phyloP scores from a whole-genome alignment of 768 basidiomycete genomes.

The Fomitopsis pulvina region DNA sequence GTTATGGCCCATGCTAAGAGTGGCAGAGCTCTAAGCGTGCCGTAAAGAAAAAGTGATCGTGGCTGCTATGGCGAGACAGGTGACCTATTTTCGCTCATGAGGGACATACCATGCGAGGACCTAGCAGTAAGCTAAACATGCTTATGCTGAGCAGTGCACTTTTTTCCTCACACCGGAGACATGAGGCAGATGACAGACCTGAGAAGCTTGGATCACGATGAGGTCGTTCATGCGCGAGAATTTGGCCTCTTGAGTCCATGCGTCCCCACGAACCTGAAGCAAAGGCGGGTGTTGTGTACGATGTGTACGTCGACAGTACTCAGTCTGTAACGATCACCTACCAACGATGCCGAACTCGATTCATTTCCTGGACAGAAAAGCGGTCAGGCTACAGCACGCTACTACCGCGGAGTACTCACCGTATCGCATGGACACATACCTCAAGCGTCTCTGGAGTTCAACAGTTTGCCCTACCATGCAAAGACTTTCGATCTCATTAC shows the following conservation, averaged over 20 bases:
- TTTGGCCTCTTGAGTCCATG: conserved; percentile 90
- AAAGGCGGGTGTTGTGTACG: not conserved
- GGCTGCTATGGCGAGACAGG: too few species aligned
- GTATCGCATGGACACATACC: conserved; percentile 25
- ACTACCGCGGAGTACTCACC: not conserved
- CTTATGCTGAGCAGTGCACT: too few species aligned
- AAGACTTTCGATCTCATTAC: conserved; percentile 41
- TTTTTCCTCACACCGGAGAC: too few species aligned
- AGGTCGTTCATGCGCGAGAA: conserved; percentile 89
- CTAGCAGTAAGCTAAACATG: too few species aligned
- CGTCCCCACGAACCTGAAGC: conserved; percentile 59
- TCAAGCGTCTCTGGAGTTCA: conserved; percentile 53
- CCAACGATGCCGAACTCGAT: conserved; percentile 90
- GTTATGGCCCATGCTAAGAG: too few species aligned
- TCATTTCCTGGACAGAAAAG: conserved; percentile 37
- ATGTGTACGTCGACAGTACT: not conserved
- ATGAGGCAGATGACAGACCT: conserved; percentile 44
- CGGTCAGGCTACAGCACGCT: not conserved
- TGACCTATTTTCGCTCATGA: too few species aligned
- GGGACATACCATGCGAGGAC: too few species aligned
- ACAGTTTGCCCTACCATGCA: conserved; percentile 33
- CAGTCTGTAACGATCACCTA: conserved; percentile 20
- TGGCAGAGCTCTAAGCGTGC: too few species aligned
- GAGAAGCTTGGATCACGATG: conserved; percentile 74
- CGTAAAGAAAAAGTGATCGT: too few species aligned